Conservation (phyloP, 257 asterid species). For the Gardenia jasminoides region DNA sequence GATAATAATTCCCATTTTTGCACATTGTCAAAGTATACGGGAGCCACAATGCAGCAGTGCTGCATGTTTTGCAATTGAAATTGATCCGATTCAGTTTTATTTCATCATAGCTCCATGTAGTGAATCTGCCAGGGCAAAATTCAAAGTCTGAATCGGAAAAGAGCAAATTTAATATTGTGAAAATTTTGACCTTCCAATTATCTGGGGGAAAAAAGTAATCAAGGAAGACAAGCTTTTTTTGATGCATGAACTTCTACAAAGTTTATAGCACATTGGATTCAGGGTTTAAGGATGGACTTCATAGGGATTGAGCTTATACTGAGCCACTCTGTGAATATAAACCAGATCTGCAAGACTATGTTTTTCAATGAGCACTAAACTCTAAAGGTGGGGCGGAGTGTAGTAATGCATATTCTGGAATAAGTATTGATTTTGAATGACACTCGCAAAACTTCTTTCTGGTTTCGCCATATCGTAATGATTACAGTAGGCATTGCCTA, state of each 20-base stretch:
- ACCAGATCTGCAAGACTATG: neutral
- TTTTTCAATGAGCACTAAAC: neutral
- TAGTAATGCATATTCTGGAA: neutral
- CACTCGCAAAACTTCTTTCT: neutral
- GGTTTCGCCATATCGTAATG: neutral
- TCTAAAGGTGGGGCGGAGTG: neutral
- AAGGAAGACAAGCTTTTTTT: neutral
- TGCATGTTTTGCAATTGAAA: neutral
- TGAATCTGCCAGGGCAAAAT: neutral
- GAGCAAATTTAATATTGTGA: neutral
- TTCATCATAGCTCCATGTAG: neutral
- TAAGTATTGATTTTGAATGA: neutral
- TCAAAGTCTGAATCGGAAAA: neutral
- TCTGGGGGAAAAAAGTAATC: neutral
- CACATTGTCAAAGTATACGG: neutral
- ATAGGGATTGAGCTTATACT: neutral
- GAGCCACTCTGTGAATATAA: neutral
- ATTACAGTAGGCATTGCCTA: neutral
- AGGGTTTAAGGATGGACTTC: neutral
- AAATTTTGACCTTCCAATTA: neutral
- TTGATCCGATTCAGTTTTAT: neutral
- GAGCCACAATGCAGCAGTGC: neutral
- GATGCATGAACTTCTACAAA: neutral
- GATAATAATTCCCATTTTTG: neutral
- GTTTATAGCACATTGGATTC: too few relatives aligned